These are phyloP conservation scores for Dalbergia cochinchinensis DNA, from an alignment of 306 rosid genomes.

Conservation along the genomic window DNA sequence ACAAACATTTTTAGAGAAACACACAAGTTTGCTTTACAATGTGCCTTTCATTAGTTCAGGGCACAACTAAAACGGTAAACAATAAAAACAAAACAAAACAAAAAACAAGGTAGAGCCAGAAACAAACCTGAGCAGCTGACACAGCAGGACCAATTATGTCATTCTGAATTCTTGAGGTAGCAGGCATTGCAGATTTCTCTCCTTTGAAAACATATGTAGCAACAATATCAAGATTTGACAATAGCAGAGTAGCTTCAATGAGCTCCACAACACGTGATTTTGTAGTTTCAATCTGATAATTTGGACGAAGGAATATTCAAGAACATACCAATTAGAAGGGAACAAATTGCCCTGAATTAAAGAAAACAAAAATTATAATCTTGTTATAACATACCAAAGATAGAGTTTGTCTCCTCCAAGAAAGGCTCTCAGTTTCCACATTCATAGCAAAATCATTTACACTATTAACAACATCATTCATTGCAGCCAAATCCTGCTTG, in stretches of 20 bases:
- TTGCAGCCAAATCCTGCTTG: slow-evolving; percentile 78
- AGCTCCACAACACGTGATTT: slow-evolving; percentile 78
- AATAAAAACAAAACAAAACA: slow-evolving; percentile 24
- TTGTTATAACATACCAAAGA: slow-evolving; percentile 66
- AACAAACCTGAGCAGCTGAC: slow-evolving; percentile 74
- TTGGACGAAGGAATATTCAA: slow-evolving; percentile 31
- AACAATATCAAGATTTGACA: slow-evolving; percentile 86
- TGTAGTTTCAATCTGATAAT: slow-evolving; percentile 81
- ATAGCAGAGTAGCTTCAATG: slow-evolving; percentile 71
- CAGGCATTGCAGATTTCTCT: slow-evolving; percentile 63
- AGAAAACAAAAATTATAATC: not conserved
- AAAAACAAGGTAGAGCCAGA: slow-evolving; percentile 28
- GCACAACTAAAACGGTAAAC: not conserved
- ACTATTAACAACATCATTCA: slow-evolving; percentile 62
- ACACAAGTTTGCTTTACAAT: slow-evolving; percentile 14
- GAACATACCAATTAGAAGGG: slow-evolving; percentile 19
- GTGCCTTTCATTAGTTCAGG: slow-evolving; percentile 32
- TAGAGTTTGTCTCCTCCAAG: slow-evolving; percentile 80
- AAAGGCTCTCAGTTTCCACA: slow-evolving; percentile 79
- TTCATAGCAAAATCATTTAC: slow-evolving; percentile 67
- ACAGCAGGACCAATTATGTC: slow-evolving; percentile 79
- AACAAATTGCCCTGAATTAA: slow-evolving; percentile 30
- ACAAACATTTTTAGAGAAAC: slow-evolving; percentile 41
- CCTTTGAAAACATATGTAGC: slow-evolving; percentile 81
- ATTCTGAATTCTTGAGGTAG: slow-evolving; percentile 79